Conservation (phyloP, 192 early-diverging fungal genomes). For the Coemansia sp. region DNA sequence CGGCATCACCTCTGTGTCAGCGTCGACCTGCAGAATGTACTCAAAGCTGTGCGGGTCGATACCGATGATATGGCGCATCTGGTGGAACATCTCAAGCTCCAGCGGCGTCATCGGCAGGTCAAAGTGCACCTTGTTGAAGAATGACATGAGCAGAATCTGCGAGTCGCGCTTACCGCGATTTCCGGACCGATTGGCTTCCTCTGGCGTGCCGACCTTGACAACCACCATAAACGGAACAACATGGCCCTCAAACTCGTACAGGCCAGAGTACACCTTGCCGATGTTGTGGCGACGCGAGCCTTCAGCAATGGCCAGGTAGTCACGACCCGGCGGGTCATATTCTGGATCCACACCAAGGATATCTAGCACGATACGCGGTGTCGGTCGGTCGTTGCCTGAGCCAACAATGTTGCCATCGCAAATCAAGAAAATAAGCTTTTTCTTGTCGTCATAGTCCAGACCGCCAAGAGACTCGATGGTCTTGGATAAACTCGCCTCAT, state of each 20-base stretch:
- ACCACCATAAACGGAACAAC: conserved; percentile 94
- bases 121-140: conserved; percentile 94
- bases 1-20: conserved; percentile 81
- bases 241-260: conserved; percentile 88
- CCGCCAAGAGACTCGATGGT: conserved; percentile 79
- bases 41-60: conserved; percentile 80
- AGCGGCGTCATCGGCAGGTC: conserved; percentile 87
- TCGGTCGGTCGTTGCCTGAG: conserved; percentile 91
- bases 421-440: conserved; percentile 83
- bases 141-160: conserved; percentile 94
- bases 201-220: conserved; percentile 90
- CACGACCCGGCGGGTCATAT: conserved; percentile 70
- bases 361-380: conserved; percentile 87
- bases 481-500: conserved; percentile 74
- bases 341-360: conserved; percentile 82
- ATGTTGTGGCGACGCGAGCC: conserved; percentile 91
- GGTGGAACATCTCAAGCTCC: conserved; percentile 95
- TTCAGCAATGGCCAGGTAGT: conserved; percentile 86
- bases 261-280: conserved; percentile 94
- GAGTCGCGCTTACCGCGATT: conserved; percentile 99
- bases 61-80: conserved; percentile 96
- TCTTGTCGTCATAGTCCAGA: conserved; percentile 80
- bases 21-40: conserved; percentile 79
- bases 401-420: conserved; percentile 90
- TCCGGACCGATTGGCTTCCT: conserved; percentile 82